A percentile compares a stretch with the other conserved stretches of the same genome.
Evolutionary conservation across 2,329 filamentous ascomycete species (phyloP).

Genomic region (Xylaria sp.): DNA sequence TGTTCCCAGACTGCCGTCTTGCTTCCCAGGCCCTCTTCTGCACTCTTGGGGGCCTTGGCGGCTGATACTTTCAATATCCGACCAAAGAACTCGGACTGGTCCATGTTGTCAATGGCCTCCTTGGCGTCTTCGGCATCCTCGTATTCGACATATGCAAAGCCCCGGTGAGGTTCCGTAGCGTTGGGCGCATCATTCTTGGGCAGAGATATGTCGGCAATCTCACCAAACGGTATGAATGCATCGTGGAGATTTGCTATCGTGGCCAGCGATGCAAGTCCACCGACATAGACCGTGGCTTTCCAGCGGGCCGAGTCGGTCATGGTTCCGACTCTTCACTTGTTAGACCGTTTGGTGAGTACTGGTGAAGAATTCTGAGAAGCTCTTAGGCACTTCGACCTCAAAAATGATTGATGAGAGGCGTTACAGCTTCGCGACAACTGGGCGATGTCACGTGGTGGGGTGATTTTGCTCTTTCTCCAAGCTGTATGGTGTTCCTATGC

Average conservation of each 20-base stretch:
- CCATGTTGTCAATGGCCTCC: slow-evolving; percentile 99
- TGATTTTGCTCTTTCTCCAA: neutral
- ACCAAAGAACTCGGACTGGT: slow-evolving; percentile 94
- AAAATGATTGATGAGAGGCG: neutral
- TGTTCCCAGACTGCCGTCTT: slow-evolving; percentile 98
- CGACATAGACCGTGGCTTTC: slow-evolving; percentile 93
- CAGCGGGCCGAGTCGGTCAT: slow-evolving; percentile 88
- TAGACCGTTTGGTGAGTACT: slow-evolving; percentile 7
- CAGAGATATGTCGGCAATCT: slow-evolving; percentile 89
- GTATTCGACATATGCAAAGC: slow-evolving; percentile 97
- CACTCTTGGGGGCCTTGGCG: slow-evolving; percentile 91
- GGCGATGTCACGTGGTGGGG: slow-evolving; percentile 28
- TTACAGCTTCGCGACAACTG: slow-evolving; percentile 6
- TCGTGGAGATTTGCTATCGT: slow-evolving; percentile 81
- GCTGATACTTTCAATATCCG: slow-evolving; percentile 90
- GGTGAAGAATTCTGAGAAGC: neutral
- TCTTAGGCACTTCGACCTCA: neutral
- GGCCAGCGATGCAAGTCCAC: slow-evolving; percentile 84
- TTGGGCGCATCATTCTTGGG: slow-evolving; percentile 88
- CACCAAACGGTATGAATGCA: slow-evolving; percentile 96
- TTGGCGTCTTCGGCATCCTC: slow-evolving; percentile 86
- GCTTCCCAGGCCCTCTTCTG: slow-evolving; percentile 87
- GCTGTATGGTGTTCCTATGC: neutral
- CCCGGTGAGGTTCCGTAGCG: slow-evolving; percentile 81
- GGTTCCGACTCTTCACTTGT: slow-evolving; percentile 39